Conservation (phyloP, 306 rosid species). For the Cicer judaicum region DNA sequence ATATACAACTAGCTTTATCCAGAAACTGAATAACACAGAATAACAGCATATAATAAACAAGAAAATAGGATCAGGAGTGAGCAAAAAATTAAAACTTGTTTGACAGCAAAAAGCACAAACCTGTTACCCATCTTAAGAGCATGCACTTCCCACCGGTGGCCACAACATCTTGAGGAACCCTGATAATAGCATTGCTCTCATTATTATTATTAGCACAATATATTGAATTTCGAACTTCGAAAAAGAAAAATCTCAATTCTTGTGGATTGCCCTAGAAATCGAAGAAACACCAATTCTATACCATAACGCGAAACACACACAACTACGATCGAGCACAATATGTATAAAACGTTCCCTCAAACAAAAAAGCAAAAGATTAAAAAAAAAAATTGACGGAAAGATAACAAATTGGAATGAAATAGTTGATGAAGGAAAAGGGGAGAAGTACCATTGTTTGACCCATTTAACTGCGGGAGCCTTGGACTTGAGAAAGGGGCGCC, state of each 20-base stretch:
- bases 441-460: slow-evolving; percentile 73
- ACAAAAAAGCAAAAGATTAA: slow-evolving; percentile 5
- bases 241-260: background rate
- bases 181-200: slow-evolving; percentile 38
- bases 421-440: background rate
- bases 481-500: slow-evolving; percentile 73
- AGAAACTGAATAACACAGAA: background rate
- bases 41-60: no score
- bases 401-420: background rate
- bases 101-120: slow-evolving; percentile 48
- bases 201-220: slow-evolving; percentile 35
- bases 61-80: background rate
- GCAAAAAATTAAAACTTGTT: slow-evolving; percentile 12
- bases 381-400: background rate
- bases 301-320: background rate
- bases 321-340: background rate
- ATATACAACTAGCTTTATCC: background rate
- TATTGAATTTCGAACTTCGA: slow-evolving; percentile 1
- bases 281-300: slow-evolving; percentile 21
- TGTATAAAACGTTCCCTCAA: background rate
- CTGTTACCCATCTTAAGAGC: slow-evolving; percentile 90
- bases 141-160: slow-evolving; percentile 93
- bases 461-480: slow-evolving; percentile 81
- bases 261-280: background rate
- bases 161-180: slow-evolving; percentile 97